phyloP scores from a whole-genome alignment of 768 basidiomycete species.

The Mycena albidolilacea region DNA sequence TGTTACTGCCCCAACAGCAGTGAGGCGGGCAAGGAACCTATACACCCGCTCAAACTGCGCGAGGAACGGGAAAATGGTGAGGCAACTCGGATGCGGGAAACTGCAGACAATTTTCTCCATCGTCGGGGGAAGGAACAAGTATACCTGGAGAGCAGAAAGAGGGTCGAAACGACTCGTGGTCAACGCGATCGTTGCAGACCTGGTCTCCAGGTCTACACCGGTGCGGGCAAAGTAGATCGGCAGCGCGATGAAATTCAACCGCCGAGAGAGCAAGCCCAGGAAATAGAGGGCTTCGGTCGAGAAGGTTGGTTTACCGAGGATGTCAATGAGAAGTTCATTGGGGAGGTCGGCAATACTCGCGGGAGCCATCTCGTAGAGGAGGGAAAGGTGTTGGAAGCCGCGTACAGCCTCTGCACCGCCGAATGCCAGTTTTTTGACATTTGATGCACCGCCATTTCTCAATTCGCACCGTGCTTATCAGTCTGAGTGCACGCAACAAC shows the following conservation, averaged over 20 bases:
- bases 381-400: no score
- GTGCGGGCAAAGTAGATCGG: constrained; percentile 16
- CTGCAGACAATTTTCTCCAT: background rate
- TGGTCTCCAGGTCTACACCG: background rate
- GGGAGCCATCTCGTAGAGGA: no score
- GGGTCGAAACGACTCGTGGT: background rate
- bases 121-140: background rate
- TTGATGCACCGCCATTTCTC: no score
- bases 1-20: background rate
- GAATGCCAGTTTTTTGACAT: no score
- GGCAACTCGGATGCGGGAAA: constrained; percentile 14
- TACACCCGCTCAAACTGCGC: background rate
- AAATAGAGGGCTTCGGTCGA: background rate
- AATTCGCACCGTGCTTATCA: no score
- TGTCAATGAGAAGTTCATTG: no score
- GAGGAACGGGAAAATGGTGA: background rate
- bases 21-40: constrained; percentile 3
- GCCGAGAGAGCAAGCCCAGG: background rate
- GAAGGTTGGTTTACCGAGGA: background rate
- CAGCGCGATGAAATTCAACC: constrained; percentile 12
- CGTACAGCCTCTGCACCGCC: no score
- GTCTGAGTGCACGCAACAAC: no score
- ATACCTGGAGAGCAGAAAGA: background rate
- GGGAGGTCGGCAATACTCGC: no score
- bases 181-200: background rate